Evolutionary conservation across 2,329 filamentous ascomycete species (phyloP), one percentile per base, ranked within the genome.

Genomic region (Pseudonectria buxi): DNA sequence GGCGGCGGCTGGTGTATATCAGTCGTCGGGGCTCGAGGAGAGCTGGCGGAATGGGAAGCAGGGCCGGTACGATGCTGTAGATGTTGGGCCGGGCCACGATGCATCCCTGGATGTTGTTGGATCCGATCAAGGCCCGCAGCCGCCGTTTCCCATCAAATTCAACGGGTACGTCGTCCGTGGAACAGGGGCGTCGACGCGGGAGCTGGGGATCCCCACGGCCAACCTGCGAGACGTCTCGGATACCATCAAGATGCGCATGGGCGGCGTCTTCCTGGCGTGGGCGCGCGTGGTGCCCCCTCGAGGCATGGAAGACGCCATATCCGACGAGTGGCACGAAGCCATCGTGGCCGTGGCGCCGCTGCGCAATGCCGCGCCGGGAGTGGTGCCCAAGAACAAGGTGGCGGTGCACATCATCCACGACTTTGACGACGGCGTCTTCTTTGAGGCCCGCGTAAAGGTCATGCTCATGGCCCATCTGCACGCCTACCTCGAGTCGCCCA

Each of bases 231-330:
- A 64, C 9, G 62, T 81, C 1, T 63, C 74, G 0, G 69, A 72
- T 16, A 65, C 73, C 24, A 54, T 81, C 27, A 61, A 67, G 14
- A 58, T 72, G 42, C 68, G 72, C 3, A 63, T 84, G 32, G 59
- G 64, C 10, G 81, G 81, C 0, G 68, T 80, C 6, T 85, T 80
- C 48, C 76, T 81, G 26, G 79, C 76, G 3, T 85, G 81, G 80
- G 72, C 70, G 0, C 58, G 68, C 1, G 47, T 76, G 2, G 42
- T 67, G 2, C 58, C 62, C 0, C 22, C 36, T 1, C 55, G 59
- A 14, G 51, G 48, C 0, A 43, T 51, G 3, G 59, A 63, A 3
- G 53, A 54, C 5, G 18, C 18, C 4, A 33, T 63, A 2, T 55
- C 63, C 0, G 40, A 55, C 4, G 62, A 67, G 24, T 85, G 81